phyloP scores from a whole-genome alignment of 2,329 filamentous ascomycete genomes.

The Fusarium abutilonis region DNA sequence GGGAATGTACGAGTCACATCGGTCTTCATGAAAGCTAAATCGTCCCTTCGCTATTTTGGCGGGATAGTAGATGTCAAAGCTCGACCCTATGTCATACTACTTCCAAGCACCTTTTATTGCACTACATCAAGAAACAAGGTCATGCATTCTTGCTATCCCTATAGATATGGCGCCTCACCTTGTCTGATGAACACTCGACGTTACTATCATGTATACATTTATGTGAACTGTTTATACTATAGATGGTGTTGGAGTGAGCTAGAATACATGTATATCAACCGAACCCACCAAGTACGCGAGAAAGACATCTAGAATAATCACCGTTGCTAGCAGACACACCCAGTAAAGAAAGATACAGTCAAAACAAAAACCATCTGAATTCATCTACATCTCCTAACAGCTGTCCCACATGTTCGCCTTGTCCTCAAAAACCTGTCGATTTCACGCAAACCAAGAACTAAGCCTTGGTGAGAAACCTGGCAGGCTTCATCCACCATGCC shows the following conservation, averaged over 20 bases:
- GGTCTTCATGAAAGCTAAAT: too few relatives aligned
- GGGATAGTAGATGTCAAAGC: too few relatives aligned
- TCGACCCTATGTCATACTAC: too few relatives aligned
- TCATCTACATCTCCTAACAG: neutral
- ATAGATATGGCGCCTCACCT: too few relatives aligned
- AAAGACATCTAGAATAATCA: neutral
- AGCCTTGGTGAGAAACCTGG: neutral
- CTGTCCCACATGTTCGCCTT: too few relatives aligned
- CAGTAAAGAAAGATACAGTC: neutral
- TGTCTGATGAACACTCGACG: too few relatives aligned
- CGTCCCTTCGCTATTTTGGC: too few relatives aligned
- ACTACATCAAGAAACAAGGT: too few relatives aligned
- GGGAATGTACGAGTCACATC: too few relatives aligned
- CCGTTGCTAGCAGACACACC: neutral
- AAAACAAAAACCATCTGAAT: neutral
- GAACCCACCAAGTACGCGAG: neutral
- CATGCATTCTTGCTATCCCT: too few relatives aligned
- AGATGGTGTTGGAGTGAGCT: neutral
- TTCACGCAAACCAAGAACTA: neutral
- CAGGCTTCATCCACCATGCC: conserved; percentile 5
- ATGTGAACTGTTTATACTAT: neutral
- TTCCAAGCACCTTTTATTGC: too few relatives aligned
- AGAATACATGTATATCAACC: neutral
- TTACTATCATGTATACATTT: too few relatives aligned
- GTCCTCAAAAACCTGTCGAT: neutral